These are phyloP conservation scores for Kurtzmaniella cleridarum DNA, from an alignment of 805 yeast species.

Conservation along the genomic window DNA sequence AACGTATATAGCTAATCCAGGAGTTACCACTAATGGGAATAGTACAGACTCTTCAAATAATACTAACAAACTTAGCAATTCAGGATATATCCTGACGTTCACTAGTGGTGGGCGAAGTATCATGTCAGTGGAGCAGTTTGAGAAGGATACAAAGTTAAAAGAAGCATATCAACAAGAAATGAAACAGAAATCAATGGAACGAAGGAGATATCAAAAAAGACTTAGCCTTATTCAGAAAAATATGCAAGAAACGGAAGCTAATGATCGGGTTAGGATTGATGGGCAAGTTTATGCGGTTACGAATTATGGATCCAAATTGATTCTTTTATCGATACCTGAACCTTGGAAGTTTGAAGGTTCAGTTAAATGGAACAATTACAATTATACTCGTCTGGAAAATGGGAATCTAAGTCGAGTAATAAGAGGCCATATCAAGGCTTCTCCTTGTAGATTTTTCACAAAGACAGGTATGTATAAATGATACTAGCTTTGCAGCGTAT, in stretches of 20 bases:
- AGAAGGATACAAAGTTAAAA: conserved; percentile 14
- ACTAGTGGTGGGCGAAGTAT: too few species aligned
- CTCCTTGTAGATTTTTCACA: conserved; percentile 31
- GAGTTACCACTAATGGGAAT: too few species aligned
- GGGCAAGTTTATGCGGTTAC: conserved; percentile 41
- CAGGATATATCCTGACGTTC: too few species aligned
- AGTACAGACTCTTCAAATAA: too few species aligned
- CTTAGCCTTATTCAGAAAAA: not conserved
- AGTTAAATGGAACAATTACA: conserved; percentile 25
- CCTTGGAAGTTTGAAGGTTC: conserved; percentile 11
- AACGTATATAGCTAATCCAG: too few species aligned
- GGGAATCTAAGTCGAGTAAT: conserved; percentile 21
- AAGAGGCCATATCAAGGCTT: conserved; percentile 5
- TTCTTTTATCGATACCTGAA: conserved; percentile 26
- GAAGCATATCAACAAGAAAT: conserved; percentile 8
- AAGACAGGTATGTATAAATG: conserved; percentile 34
- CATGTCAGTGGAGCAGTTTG: not conserved
- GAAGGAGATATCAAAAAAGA: not conserved
- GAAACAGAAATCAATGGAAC: not conserved
- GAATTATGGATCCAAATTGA: conserved; percentile 34
- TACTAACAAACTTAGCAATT: too few species aligned
- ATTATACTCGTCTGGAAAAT: conserved; percentile 17
- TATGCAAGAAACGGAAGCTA: conserved; percentile 27
- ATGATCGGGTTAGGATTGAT: conserved; percentile 41
- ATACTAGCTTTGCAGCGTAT: too few species aligned